Base-by-base conservation (phyloP, 2,329 filamentous ascomycete species). In the Arthrobotrys musiformis region DNA sequence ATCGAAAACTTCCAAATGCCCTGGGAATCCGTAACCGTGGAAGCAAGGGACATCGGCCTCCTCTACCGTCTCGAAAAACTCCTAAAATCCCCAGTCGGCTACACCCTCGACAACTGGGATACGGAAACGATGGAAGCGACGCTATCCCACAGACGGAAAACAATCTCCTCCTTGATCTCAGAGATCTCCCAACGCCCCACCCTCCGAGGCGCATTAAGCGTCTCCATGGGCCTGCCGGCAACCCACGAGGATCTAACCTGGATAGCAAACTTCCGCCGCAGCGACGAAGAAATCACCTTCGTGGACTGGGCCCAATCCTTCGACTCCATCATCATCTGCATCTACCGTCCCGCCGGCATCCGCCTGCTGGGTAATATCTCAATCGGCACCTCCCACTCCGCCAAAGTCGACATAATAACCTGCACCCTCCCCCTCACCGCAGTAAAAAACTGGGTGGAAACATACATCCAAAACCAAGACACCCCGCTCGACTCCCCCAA, bases 181-280 rank as follows among this genome's bases (percentile, higher is more conserved):
- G 37, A 77, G 26, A 77, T 77, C 28, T 54, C 58, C 6, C 66
- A 77, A 37, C 17, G 46, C 19, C 73, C 66, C 0, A 42, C 2
- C 6, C 61, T 70, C n/a, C 48, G 73, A 17, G 73, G 73, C 15
- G 73, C 73, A 5, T 19, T 77, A 5, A 46, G 48, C 9, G 44
- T 77, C 30, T 61, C 73, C 0, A 66, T 70, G 66, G 73, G 66
- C 6, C 40, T 77, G 15, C 73, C 73, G 2, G 73, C 73, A 6
- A 70, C 60, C 17, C 73, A 77, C 35, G 73, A 77, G 44, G 73
- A 77, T 24, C 69, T 77, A 46, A 61, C 52, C n/a, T 77, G 73
- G 73, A 28, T 77, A 6, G 73, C 60, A 35, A 70, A 70, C 26
- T 77, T 64, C 52, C 60, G 60, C 1, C 42, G 54, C 2, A 61